Evolutionary conservation across 2,329 filamentous ascomycete species (phyloP).

Genomic region (Nemania sp.): DNA sequence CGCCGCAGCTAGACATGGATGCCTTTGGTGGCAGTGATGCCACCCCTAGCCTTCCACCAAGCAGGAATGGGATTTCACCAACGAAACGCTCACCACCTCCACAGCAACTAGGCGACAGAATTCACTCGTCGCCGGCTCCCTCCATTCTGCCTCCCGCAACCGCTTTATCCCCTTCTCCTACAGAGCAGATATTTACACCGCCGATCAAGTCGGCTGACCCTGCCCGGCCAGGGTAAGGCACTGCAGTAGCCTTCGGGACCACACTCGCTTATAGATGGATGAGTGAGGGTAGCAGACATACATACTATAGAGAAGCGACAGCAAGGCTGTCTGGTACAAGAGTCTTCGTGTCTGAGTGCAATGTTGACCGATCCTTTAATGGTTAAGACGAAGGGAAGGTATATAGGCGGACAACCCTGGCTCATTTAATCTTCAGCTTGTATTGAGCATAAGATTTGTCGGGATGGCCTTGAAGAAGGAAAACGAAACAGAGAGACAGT

Average conservation of each 20-base stretch:
- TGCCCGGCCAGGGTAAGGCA: constrained; percentile 35
- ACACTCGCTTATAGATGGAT: constrained; percentile 19
- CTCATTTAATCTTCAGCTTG: not conserved
- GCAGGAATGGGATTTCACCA: constrained; percentile 55
- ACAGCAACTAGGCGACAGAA: constrained; percentile 36
- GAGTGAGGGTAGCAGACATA: not conserved
- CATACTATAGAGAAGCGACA: not conserved
- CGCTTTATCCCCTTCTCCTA: constrained; percentile 61
- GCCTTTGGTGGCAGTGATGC: constrained; percentile 35
- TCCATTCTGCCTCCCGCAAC: constrained; percentile 62
- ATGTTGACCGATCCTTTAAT: not conserved
- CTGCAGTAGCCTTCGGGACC: constrained; percentile 24
- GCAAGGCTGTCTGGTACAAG: not conserved
- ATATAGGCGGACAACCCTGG: not conserved
- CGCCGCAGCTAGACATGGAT: constrained; percentile 44
- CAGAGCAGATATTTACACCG: constrained; percentile 62
- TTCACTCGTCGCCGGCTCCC: constrained; percentile 40
- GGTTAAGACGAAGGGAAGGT: not conserved
- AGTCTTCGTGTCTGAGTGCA: too few relatives aligned
- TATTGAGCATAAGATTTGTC: not conserved
- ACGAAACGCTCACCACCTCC: constrained; percentile 56
- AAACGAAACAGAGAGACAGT: constrained; percentile 26
- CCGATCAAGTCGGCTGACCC: constrained; percentile 59
- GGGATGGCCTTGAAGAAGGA: constrained; percentile 2
- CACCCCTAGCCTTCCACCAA: constrained; percentile 49